A percentile compares a stretch with the other conserved stretches of the same genome.
Conservation (phyloP, 305 asterid genomes). For the Petunia hybrid region DNA sequence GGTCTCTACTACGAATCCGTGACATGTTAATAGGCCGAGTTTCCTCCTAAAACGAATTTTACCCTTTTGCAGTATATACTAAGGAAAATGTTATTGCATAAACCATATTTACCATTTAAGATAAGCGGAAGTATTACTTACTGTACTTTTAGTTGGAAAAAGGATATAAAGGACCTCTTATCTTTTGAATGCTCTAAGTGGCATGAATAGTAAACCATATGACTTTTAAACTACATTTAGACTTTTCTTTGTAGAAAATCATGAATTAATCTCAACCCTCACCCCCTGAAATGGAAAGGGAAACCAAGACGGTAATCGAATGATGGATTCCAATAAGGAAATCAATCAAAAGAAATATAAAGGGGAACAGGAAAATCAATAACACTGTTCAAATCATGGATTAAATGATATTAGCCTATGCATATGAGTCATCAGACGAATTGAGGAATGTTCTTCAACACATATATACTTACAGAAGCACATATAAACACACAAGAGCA, state of each 20-base stretch:
- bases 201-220: slow-evolving; percentile 11
- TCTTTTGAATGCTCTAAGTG: not conserved
- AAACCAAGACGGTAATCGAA: not conserved
- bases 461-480: not conserved
- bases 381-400: not conserved
- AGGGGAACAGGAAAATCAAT: not conserved
- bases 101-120: not conserved
- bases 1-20: not conserved
- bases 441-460: not conserved
- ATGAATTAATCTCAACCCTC: not conserved
- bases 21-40: not conserved
- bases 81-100: not conserved
- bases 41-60: not conserved
- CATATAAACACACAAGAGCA: slow-evolving; percentile 3
- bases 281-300: not conserved
- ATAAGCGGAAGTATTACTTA: not conserved
- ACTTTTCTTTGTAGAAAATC: not conserved
- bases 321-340: not conserved
- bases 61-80: not conserved
- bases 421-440: not conserved
- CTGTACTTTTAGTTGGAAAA: not conserved
- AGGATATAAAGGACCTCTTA: not conserved
- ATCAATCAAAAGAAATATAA: not conserved
- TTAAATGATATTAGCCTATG: not conserved
- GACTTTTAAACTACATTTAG: not conserved